phyloP scores from a whole-genome alignment of 129 eudicot genomes.

The Centella asiatica region DNA sequence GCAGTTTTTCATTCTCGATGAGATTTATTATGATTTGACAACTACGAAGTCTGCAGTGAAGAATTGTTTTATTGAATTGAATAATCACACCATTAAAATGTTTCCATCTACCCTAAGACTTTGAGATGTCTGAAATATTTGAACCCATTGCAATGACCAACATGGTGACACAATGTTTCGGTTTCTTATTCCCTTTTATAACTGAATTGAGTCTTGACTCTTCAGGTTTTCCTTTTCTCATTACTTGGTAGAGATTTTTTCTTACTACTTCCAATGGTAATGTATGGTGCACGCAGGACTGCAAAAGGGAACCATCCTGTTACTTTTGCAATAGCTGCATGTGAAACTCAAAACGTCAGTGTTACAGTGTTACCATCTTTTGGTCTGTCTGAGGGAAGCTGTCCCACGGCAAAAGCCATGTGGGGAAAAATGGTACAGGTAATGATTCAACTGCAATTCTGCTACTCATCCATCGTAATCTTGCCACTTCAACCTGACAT shows the following conservation, averaged over 20 bases:
- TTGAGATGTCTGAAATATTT: too few relatives aligned
- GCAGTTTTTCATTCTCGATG: too few relatives aligned
- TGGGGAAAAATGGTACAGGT: constrained; percentile 94
- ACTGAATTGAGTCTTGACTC: too few relatives aligned
- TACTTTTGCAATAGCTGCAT: constrained; percentile 86
- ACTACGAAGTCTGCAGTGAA: too few relatives aligned
- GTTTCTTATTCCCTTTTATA: too few relatives aligned
- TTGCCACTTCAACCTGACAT: background rate
- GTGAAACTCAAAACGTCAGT: constrained; percentile 95
- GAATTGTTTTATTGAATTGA: too few relatives aligned
- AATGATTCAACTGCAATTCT: background rate
- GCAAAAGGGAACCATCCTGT: constrained; percentile 85
- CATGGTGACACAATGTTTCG: too few relatives aligned
- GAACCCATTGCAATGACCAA: too few relatives aligned
- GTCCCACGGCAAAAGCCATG: constrained; percentile 81
- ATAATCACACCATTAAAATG: too few relatives aligned
- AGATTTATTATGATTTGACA: too few relatives aligned
- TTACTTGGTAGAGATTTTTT: background rate
- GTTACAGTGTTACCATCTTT: constrained; percentile 86
- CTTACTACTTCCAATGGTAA: constrained; percentile 14
- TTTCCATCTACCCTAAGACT: too few relatives aligned
- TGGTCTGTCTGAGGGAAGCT: constrained; percentile 79
- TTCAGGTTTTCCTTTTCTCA: background rate
- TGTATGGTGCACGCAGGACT: constrained; percentile 51
- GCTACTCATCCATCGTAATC: background rate